Base-by-base conservation (phyloP, 2,329 filamentous ascomycete genomes). In the Claviceps paspali region DNA sequence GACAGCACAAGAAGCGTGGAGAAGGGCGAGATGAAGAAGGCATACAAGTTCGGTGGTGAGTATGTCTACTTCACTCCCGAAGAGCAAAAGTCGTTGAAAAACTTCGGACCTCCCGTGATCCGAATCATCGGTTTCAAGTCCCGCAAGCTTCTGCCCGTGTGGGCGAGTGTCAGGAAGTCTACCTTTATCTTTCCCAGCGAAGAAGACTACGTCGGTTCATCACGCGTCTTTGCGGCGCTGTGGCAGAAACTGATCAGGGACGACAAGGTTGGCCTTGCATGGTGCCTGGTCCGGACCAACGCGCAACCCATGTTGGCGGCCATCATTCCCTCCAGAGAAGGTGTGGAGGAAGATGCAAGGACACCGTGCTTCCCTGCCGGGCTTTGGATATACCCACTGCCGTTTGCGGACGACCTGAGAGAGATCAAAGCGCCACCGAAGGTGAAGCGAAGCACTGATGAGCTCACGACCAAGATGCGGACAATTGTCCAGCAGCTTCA, bases 131-230 rank as follows among this genome's bases (percentile, higher is more conserved):
- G 91, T 5, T 98, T 98, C 68, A 98, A 96, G 54, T 76, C 84
- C 6, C 65, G 82, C 21, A 73, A 72, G 1, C 63, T 73, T 49
- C 64, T 95, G 2, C 82, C 82, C 0, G 66, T 80, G 14, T 95
- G 88, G 86, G 83, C 85, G 2, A 86, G 83, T 24, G 68, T 83
- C 34, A 84, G 82, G 52, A 86, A 87, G 48, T 83, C 87, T 0
- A 84, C 77, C 0, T 98, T 95, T 56, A 83, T 98, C 41, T 96
- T 93, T 51, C 91, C 91, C 0, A 91, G 81, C 14, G 91, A 98
- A 58, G 79, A 86, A 44, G 81, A 84, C 43, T 93, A 78, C 49
- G 71, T 95, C 19, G 91, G 91, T 15, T 96, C 87, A 1, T 92
- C 86, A 0, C 78, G 91, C 6, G 86, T 94, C 2, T 98, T 96